Percentiles rank a stretch among this genome's conserved stretches.
These are phyloP conservation scores for Draba incana DNA, from an alignment of 345 rosid species.

Conservation along the genomic window DNA sequence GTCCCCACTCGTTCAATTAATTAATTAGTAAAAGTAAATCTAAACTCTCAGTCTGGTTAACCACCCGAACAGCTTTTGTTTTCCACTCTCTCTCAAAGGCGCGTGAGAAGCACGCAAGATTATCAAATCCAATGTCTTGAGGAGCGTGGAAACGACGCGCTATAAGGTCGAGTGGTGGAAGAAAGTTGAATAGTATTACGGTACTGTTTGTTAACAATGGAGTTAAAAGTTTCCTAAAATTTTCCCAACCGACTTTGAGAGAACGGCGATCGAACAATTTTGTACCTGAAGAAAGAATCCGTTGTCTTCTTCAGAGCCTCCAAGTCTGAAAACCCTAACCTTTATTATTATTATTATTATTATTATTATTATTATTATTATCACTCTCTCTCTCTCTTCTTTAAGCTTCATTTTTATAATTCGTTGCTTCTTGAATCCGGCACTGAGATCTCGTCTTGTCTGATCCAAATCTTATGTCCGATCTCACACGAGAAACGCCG, in stretches of 20 bases:
- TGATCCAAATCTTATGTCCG: constrained; percentile 27
- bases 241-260: constrained; percentile 27
- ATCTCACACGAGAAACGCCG: constrained; percentile 17
- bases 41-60: constrained; percentile 13
- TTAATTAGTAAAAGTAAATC: constrained; percentile 14
- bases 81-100: background rate
- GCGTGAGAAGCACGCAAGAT: background rate
- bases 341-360: background rate
- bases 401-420: constrained; percentile 13
- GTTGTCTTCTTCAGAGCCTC: constrained; percentile 40
- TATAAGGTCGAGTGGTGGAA: background rate
- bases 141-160: constrained; percentile 24
- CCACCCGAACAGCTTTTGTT: constrained; percentile 2
- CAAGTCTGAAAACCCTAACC: constrained; percentile 35
- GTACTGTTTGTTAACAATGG: constrained; percentile 21
- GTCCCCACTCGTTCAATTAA: constrained; percentile 5
- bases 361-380: background rate
- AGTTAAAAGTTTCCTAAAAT: constrained; percentile 13
- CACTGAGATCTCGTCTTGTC: constrained; percentile 36
- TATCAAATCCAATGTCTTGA: background rate
- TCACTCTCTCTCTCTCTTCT: constrained; percentile 3
- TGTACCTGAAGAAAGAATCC: constrained; percentile 42
- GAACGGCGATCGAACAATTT: constrained; percentile 25
- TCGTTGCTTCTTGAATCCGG: constrained; percentile 28
- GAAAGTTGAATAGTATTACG: background rate